Base-by-base conservation (phyloP, 2,329 filamentous ascomycete genomes). In the Arthrobotrys sphaeroides region DNA sequence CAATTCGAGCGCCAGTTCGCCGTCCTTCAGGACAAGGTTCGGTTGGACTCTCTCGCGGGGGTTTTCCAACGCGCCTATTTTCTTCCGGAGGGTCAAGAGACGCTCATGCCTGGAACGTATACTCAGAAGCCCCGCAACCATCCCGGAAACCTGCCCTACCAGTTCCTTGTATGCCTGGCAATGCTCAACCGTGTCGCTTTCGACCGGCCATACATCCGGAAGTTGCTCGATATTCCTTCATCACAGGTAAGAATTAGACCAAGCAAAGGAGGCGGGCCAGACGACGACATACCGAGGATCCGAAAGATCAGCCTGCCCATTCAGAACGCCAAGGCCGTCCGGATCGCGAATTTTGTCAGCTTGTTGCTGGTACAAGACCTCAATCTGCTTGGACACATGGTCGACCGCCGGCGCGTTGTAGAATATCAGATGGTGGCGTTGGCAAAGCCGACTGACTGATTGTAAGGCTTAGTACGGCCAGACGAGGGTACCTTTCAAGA, bases 111-210 rank as follows among this genome's bases (percentile, higher is more conserved):
- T 85, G 0, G 82, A 78, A 55, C 88, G 85, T 0, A 95, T 82
- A 0, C 81, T 79, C 0, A 82, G 80, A 6, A 91, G 81, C 78
- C 88, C 84, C 7, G 83, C 82, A 16, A 85, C 80, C 0, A 87
- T 86, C 72, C 84, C 82, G 2, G 83, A 84, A 1, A 87, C 86
- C 77, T 85, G 84, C 0, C 64, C 82, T 80, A 0, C 84, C 83
- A 0, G 91, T 90, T 57, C 93, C 83, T 98, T 98, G 82, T 96
- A 92, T 0, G 90, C 93, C 0, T 93, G 92, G 78, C 95, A 92
- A 80, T 90, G 90, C 61, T 98, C 87, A 81, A 96, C 89, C 4
- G 13, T 79, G 96, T 94, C 82, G 33, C 10, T 38, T 36, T 40
- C 26, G 26, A 9, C 43, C 26, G 69, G 60, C 62, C 69, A 69